These are phyloP conservation scores for Fusarium irregulare DNA, from an alignment of 2,329 filamentous ascomycete genomes.

Conservation along the genomic window DNA sequence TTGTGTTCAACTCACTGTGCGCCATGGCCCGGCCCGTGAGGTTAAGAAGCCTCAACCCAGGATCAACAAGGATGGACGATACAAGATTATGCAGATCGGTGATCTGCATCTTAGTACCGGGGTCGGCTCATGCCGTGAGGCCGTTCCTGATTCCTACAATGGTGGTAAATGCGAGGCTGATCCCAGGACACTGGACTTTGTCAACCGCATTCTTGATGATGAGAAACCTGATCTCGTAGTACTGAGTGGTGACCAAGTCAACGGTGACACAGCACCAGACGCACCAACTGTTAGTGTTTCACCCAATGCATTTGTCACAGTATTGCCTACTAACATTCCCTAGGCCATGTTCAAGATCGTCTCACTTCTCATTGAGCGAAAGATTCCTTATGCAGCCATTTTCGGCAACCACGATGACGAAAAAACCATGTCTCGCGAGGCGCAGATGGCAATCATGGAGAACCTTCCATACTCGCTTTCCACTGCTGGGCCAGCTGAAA, in stretches of 20 bases:
- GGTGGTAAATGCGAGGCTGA: slow-evolving; percentile 90
- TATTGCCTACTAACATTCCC: slow-evolving; percentile 20
- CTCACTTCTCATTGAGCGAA: slow-evolving; percentile 83
- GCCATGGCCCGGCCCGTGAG: slow-evolving; percentile 74
- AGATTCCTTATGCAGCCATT: slow-evolving; percentile 92
- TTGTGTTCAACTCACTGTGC: slow-evolving; percentile 80
- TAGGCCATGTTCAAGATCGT: slow-evolving; percentile 94
- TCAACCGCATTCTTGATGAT: slow-evolving; percentile 84
- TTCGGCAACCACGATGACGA: slow-evolving; percentile 99
- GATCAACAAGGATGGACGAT: slow-evolving; percentile 88
- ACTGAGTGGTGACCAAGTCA: slow-evolving; percentile 93
- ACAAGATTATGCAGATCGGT: slow-evolving; percentile 97
- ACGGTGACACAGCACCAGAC: slow-evolving; percentile 92
- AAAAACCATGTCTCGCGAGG: slow-evolving; percentile 77
- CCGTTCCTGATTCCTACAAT: slow-evolving; percentile 78
- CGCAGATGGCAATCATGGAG: slow-evolving; percentile 88
- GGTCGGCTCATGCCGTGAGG: slow-evolving; percentile 84
- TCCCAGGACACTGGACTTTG: slow-evolving; percentile 88
- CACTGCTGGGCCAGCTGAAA: slow-evolving; percentile 80
- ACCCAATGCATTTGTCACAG: not conserved
- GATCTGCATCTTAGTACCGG: slow-evolving; percentile 95
- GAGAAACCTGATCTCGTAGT: slow-evolving; percentile 95
- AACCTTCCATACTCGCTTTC: slow-evolving; percentile 90
- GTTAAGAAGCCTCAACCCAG: slow-evolving; percentile 77
- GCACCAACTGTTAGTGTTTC: slow-evolving; percentile 77